These are phyloP conservation scores for Ogataea ramenticola DNA, from an alignment of 805 yeast genomes.

Conservation along the genomic window DNA sequence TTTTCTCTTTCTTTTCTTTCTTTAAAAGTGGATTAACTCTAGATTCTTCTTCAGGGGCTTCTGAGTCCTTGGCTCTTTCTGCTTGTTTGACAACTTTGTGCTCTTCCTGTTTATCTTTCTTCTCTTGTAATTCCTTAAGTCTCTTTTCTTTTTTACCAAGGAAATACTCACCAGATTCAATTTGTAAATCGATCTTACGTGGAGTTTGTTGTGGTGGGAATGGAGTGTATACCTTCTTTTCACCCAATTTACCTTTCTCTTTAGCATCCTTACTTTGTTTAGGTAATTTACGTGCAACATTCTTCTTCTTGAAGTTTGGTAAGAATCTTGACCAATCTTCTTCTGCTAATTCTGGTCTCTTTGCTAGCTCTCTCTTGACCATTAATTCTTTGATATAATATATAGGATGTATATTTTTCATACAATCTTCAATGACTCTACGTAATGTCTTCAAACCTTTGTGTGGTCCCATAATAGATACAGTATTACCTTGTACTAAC, in stretches of 20 bases:
- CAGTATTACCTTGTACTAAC: slow-evolving; percentile 95
- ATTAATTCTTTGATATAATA: slow-evolving; percentile 94
- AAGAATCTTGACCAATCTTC: slow-evolving; percentile 97
- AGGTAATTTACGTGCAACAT: slow-evolving; percentile 89
- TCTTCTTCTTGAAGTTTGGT: slow-evolving; percentile 94
- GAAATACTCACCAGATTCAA: slow-evolving; percentile 98
- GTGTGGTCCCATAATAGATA: slow-evolving; percentile 93
- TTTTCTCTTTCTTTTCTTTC: slow-evolving; percentile 22
- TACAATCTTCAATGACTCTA: slow-evolving; percentile 95
- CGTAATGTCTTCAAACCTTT: slow-evolving; percentile 88
- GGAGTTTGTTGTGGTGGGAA: slow-evolving; percentile 98
- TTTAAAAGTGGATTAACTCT: slow-evolving; percentile 29
- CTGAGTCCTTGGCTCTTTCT: slow-evolving; percentile 71
- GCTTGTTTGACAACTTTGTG: slow-evolving; percentile 55
- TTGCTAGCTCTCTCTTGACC: slow-evolving; percentile 93
- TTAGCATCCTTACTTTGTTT: slow-evolving; percentile 49
- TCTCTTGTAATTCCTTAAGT: slow-evolving; percentile 61
- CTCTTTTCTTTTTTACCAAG: slow-evolving; percentile 80
- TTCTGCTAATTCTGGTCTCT: slow-evolving; percentile 89
- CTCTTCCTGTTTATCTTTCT: slow-evolving; percentile 71
- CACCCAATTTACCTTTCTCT: slow-evolving; percentile 34
- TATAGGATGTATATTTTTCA: slow-evolving; percentile 95
- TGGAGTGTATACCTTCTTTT: slow-evolving; percentile 84
- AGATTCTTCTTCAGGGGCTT: slow-evolving; percentile 72
- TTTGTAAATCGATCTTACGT: slow-evolving; percentile 93